A percentile compares a stretch with the other conserved stretches of the same genome.
Evolutionary conservation across 108 stramenopile genomes (phyloP).

Genomic region (Cyclotella choctawhatcheeana): DNA sequence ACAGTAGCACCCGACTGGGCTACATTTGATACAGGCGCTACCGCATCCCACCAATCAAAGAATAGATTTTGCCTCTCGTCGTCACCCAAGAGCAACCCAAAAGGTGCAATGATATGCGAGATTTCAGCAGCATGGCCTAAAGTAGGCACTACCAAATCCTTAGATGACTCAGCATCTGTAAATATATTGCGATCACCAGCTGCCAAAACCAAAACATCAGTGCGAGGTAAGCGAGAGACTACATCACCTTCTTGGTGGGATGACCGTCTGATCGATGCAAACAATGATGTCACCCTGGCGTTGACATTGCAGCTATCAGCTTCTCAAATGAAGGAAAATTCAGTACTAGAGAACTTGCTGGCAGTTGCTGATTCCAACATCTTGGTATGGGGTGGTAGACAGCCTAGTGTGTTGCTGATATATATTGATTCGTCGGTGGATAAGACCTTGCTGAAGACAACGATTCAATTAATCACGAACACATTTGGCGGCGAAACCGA

Average conservation of each 20-base stretch:
- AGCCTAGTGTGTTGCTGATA: conserved; percentile 76
- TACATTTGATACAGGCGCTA: conserved; percentile 36
- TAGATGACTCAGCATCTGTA: conserved; percentile 24
- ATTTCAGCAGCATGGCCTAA: conserved; percentile 41
- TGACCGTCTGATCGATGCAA: conserved; percentile 55
- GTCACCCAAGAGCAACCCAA: conserved; percentile 29
- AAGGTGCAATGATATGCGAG: conserved; percentile 37
- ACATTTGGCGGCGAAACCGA: conserved; percentile 20
- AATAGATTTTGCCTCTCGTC: conserved; percentile 42
- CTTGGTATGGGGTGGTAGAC: conserved; percentile 67
- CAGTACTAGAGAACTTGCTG: conserved; percentile 48
- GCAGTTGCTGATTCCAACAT: conserved; percentile 70
- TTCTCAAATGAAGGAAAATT: conserved; percentile 53
- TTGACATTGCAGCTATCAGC: conserved; percentile 75
- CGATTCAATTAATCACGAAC: conserved; percentile 37
- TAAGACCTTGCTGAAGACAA: conserved; percentile 9
- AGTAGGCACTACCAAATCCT: background rate
- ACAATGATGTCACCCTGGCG: conserved; percentile 73
- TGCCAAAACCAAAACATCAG: conserved; percentile 30
- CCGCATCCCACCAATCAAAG: conserved; percentile 21
- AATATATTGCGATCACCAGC: conserved; percentile 40
- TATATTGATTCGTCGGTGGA: conserved; percentile 46
- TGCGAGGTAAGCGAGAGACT: conserved; percentile 19
- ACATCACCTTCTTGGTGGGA: conserved; percentile 43
- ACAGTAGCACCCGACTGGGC: conserved; percentile 25